Base-by-base conservation (phyloP, 1,139 yeast genomes). In the Spathaspora jeffriesii region DNA sequence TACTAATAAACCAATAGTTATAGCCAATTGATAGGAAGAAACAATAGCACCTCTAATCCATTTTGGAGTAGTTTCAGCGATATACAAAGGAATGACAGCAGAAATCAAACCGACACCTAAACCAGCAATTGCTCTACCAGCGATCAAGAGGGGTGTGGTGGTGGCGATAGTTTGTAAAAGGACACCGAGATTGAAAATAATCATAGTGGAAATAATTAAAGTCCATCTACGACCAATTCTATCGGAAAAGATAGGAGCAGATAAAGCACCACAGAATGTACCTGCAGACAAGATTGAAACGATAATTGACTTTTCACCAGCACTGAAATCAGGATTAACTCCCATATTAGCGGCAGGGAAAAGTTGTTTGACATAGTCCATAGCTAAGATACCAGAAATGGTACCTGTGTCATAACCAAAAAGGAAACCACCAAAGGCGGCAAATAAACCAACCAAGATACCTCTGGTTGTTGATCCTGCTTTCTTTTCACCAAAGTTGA, bases 351-450 rank as follows among this genome's bases (percentile, higher is more conserved):
- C 38, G 32, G 47, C 32, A 10, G 76, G 72, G 58, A 85, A 87
- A 54, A 80, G 71, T 36, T 64, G 59, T 46, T 67, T 70, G 62
- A 84, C 90, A 56, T 82, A 83, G 4, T 79, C 68, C 88, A 85
- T 85, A 58, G 83, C 84, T 61, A 86, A 78, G 57, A 87, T 84
- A 59, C 96, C 96, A 34, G 87, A 80, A 60, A 85, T 85, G 55
- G 90, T 84, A 69, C 92, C 91, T 27, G 91, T 84, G 69, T 85
- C 91, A 79, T 84, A 85, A 54, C 91, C 91, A 62, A 78, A 85
- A 52, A 84, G 81, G 58, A 82, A 54, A 60, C 89, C 89, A 68
- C 87, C 88, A 56, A 83, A 81, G 50, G 88, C 85, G 49, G 76
- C 76, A 52, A 70, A 71, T 30, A 63, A 58, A 75, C 82, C 75